Conservation (phyloP, 192 early-diverging fungal genomes). For the Phlyctochytrium planicorne region DNA sequence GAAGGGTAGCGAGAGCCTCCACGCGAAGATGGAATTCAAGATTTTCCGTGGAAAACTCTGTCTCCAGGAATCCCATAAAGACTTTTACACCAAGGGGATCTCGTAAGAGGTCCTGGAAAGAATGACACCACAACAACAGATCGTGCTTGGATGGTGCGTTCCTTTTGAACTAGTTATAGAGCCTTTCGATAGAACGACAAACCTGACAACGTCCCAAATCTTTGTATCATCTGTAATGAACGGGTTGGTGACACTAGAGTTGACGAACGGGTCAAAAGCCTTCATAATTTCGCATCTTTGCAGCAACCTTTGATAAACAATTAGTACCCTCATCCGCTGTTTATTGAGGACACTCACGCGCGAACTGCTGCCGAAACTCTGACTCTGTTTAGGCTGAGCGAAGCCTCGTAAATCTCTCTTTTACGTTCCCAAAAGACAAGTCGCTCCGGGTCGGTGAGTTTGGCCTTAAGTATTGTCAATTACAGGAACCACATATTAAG, state of each 20-base stretch:
- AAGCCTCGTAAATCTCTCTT: slow-evolving; percentile 20
- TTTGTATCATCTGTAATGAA: slow-evolving; percentile 34
- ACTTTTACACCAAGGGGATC: slow-evolving; percentile 37
- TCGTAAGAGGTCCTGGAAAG: slow-evolving; percentile 31
- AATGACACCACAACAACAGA: slow-evolving; percentile 33
- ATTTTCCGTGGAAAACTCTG: slow-evolving; percentile 36
- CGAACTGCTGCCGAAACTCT: slow-evolving; percentile 32
- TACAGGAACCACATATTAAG: no score
- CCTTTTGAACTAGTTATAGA: slow-evolving; percentile 10
- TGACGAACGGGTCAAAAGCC: slow-evolving; percentile 37
- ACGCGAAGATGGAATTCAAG: slow-evolving; percentile 35
- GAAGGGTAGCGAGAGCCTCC: slow-evolving; percentile 28
- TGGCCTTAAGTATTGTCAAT: no score
- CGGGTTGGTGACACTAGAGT: slow-evolving; percentile 23
- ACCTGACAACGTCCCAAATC: slow-evolving; percentile 23
- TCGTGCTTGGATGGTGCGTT: slow-evolving; percentile 28
- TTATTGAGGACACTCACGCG: slow-evolving; percentile 25
- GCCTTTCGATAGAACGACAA: neutral
- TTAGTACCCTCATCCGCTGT: slow-evolving; percentile 7
- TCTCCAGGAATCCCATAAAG: slow-evolving; percentile 31
- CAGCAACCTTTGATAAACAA: slow-evolving; percentile 14
- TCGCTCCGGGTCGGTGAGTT: slow-evolving; percentile 22
- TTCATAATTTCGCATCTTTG: slow-evolving; percentile 29
- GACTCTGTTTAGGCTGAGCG: slow-evolving; percentile 30
- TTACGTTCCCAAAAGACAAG: slow-evolving; percentile 32